phyloP scores from a whole-genome alignment of 1,139 yeast species.

The Kurtzmaniella quercitrusa region DNA sequence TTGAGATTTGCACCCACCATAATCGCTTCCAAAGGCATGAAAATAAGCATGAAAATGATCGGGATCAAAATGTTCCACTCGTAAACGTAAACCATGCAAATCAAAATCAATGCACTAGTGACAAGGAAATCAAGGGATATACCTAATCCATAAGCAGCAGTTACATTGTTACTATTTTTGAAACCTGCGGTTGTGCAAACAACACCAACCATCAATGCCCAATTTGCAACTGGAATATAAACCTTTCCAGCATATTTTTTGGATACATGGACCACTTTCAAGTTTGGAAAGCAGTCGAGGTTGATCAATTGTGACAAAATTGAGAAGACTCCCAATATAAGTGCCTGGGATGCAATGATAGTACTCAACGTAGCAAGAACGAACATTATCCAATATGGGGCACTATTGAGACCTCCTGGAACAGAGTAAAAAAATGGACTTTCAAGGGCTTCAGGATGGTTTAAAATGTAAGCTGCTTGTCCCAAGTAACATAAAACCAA shows the following conservation, averaged over 20 bases:
- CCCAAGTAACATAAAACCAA: constrained; percentile 52
- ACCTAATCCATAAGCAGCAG: constrained; percentile 61
- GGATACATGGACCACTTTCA: constrained; percentile 43
- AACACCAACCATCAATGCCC: constrained; percentile 48
- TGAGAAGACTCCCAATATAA: constrained; percentile 52
- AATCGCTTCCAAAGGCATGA: constrained; percentile 44
- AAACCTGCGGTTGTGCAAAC: constrained; percentile 50
- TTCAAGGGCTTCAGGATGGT: constrained; percentile 35
- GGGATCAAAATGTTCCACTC: constrained; percentile 31
- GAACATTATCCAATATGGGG: constrained; percentile 50
- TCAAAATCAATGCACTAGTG: constrained; percentile 43
- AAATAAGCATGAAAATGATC: constrained; percentile 29
- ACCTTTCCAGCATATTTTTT: constrained; percentile 43
- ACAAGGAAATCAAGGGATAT: constrained; percentile 52
- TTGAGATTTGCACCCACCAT: constrained; percentile 45
- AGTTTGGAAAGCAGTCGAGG: constrained; percentile 51
- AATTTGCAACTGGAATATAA: constrained; percentile 48
- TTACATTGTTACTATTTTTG: constrained; percentile 44
- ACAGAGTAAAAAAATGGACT: constrained; percentile 47
- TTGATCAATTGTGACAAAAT: constrained; percentile 50
- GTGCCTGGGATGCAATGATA: constrained; percentile 58
- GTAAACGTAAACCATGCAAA: constrained; percentile 46
- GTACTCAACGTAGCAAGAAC: constrained; percentile 52
- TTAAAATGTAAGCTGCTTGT: constrained; percentile 48
- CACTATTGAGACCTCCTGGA: constrained; percentile 46